phyloP scores from a whole-genome alignment of 2,329 filamentous ascomycete species.

The Pseudogymnoascus sp. region DNA sequence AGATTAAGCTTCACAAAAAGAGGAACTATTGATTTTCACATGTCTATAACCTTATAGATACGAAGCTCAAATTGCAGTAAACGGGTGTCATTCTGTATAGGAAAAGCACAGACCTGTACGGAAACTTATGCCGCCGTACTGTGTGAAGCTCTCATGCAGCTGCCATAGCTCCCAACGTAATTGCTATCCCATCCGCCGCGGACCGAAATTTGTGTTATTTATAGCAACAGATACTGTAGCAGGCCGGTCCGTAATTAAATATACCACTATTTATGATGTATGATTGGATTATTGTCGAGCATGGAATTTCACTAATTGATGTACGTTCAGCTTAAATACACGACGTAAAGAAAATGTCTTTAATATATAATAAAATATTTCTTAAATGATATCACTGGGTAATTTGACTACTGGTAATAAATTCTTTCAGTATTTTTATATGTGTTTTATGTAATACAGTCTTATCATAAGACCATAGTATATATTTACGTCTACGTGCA shows the following conservation, averaged over 20 bases:
- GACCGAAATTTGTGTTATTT: neutral
- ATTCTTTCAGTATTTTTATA: neutral
- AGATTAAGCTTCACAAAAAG: neutral
- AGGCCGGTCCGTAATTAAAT: neutral
- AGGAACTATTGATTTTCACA: neutral
- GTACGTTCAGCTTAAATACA: neutral
- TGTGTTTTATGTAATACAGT: neutral
- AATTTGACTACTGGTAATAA: neutral
- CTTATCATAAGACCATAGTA: neutral
- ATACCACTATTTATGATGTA: neutral
- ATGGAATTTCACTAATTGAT: neutral
- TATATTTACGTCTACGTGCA: neutral
- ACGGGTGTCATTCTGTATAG: too few relatives aligned
- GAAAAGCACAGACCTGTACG: too few relatives aligned
- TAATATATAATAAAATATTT: neutral
- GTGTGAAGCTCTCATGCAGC: too few relatives aligned
- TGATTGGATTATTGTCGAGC: neutral
- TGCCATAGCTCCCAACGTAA: too few relatives aligned
- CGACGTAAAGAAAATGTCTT: too few relatives aligned
- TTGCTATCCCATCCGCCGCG: too few relatives aligned
- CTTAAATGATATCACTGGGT: neutral
- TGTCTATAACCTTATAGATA: neutral
- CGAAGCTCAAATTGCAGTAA: too few relatives aligned
- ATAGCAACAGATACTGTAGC: neutral
- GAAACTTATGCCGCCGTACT: too few relatives aligned